Evolutionary conservation across 1,284 basidiomycete genomes (phyloP).

Genomic region (Cryptococcus maquisensis): DNA sequence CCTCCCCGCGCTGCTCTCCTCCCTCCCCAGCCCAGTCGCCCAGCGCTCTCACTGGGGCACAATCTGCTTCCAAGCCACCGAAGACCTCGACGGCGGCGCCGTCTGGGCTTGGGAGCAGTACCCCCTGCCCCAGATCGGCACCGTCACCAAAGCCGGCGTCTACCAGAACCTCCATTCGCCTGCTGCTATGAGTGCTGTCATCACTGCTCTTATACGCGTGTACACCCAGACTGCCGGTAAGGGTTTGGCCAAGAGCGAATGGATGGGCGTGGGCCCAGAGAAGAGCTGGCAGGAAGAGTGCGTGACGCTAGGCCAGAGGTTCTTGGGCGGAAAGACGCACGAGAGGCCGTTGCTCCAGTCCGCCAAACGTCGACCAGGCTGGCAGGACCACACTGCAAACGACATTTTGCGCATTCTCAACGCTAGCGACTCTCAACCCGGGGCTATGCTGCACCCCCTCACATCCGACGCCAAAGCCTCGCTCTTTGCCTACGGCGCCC

Average conservation of each 20-base stretch:
- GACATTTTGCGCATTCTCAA: constrained; percentile 45
- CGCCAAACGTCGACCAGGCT: constrained; percentile 39
- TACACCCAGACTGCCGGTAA: constrained; percentile 10
- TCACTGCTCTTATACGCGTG: constrained; percentile 46
- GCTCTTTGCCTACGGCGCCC: constrained; percentile 50
- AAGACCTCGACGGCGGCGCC: constrained; percentile 51
- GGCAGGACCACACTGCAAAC: constrained; percentile 40
- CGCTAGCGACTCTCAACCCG: constrained; percentile 51
- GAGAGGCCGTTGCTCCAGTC: constrained; percentile 48
- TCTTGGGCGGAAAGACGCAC: constrained; percentile 45
- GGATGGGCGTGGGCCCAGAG: constrained; percentile 10
- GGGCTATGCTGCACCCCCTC: constrained; percentile 46
- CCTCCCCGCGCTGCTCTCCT: constrained; percentile 31
- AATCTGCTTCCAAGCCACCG: constrained; percentile 50
- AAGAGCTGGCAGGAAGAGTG: constrained; percentile 28
- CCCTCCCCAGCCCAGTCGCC: constrained; percentile 15
- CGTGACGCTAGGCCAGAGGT: constrained; percentile 35
- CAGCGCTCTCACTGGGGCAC: constrained; percentile 49
- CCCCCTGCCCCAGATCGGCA: constrained; percentile 35
- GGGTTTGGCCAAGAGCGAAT: constrained; percentile 3
- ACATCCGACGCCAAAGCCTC: constrained; percentile 28
- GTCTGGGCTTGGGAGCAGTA: constrained; percentile 54
- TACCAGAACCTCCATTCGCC: constrained; percentile 49
- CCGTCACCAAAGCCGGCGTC: constrained; percentile 48
- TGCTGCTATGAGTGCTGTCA: constrained; percentile 45